Conservation (phyloP, 306 rosid genomes). For the Quercus berberidifolia region DNA sequence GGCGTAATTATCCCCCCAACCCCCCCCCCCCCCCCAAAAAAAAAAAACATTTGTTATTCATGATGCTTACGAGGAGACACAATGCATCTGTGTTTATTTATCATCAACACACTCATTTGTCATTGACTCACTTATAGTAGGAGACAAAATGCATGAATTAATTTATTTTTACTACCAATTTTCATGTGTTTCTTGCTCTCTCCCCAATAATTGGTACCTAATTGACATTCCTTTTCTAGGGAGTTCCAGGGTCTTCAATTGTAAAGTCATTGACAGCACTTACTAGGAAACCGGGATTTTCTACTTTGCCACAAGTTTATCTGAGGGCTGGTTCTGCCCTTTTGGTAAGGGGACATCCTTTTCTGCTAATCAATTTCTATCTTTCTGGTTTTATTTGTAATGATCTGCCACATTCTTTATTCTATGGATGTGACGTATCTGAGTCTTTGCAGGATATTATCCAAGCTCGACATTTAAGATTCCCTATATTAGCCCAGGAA, state of each 20-base stretch:
- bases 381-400: constrained; percentile 4
- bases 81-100: too few relatives aligned
- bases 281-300: constrained; percentile 51
- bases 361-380: constrained; percentile 13
- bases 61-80: too few relatives aligned
- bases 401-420: constrained; percentile 2
- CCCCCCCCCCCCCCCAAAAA: too few relatives aligned
- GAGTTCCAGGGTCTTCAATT: constrained; percentile 64
- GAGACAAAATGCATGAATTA: not conserved
- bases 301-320: constrained; percentile 55
- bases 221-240: constrained; percentile 47
- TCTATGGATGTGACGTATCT: constrained; percentile 9
- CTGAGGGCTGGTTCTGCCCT: constrained; percentile 84
- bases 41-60: too few relatives aligned
- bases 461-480: constrained; percentile 54
- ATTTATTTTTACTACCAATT: not conserved
- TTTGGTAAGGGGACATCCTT: constrained; percentile 49
- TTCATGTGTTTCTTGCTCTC: not conserved
- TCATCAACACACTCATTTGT: too few relatives aligned
- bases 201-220: constrained; percentile 8
- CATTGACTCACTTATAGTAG: not conserved
- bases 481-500: constrained; percentile 63
- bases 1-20: too few relatives aligned
- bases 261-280: constrained; percentile 49
- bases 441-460: constrained; percentile 61